Evolutionary conservation across 2,329 filamentous ascomycete species (phyloP), one percentile per base, ranked within the genome.

Genomic region (Zymoseptoria brevis): DNA sequence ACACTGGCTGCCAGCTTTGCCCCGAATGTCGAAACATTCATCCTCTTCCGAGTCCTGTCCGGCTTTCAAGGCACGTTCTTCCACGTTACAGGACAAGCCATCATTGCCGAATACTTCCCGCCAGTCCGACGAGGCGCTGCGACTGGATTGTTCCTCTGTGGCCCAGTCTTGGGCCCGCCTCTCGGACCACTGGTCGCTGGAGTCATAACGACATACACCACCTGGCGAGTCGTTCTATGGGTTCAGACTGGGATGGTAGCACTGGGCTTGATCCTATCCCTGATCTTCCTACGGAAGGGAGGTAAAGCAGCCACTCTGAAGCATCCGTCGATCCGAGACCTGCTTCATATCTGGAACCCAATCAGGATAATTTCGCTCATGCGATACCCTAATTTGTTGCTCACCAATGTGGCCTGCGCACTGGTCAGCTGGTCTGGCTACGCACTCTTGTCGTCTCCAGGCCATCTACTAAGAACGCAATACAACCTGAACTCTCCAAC

Each of bases 211-310:
- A 89, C 87, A 0, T 89, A 84, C 71, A 78, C 80, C 4, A 82
- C 80, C 2, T 92, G 88, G 88, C 79, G 87, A n/a, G 81, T 82
- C 26, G 88, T 90, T 53, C 89, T 90, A 73, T 90, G 87, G 84
- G 75, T 90, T 0, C 87, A 90, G 68, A 82, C 83, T 0, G 86
- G 81, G 0, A 77, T 89, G 19, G 83, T 83, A 0, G 85, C 80
- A 1, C 67, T 81, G 0, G 85, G 82, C 0, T 76, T 80, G 0
- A 19, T 84, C 0, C 79, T 86, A 0, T 80, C 87, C 13, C 80
- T 83, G 61, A 82, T 88, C 63, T 75, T 88, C 8, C 79, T 89
- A 11, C 22, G 75, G 79, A 13, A 84, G 87, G 54, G 76, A 88
- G 2, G 75, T 77, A 16, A 82, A 81, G 22, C 54, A 9, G 58